Conservation (phyloP, 2,329 filamentous ascomycete genomes). For the Xylariaceae sp. region DNA sequence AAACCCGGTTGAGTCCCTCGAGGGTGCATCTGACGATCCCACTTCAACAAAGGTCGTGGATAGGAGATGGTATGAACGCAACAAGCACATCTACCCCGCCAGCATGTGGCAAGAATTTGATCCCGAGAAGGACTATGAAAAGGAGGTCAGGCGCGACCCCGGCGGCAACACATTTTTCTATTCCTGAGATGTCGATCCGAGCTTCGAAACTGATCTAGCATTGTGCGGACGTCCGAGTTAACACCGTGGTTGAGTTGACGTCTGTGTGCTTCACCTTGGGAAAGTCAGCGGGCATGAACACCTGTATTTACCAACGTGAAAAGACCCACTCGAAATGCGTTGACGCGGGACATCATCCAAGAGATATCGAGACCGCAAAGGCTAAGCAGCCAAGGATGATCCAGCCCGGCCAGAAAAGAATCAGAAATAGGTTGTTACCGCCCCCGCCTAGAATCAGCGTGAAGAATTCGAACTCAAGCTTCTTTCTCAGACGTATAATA, state of each 20-base stretch:
- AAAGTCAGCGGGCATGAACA: too few species aligned
- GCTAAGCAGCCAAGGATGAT: constrained; percentile 41
- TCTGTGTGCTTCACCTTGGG: too few species aligned
- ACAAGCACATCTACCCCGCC: constrained; percentile 97
- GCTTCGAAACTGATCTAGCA: neutral
- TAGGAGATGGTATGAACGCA: constrained; percentile 92
- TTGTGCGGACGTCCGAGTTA: neutral
- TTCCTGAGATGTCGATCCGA: constrained; percentile 39
- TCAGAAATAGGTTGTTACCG: constrained; percentile 46
- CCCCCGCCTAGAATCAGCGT: constrained; percentile 49
- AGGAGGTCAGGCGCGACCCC: constrained; percentile 74
- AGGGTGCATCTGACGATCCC: constrained; percentile 77
- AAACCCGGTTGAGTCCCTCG: constrained; percentile 56
- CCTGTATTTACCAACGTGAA: too few species aligned
- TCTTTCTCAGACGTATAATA: constrained; percentile 39
- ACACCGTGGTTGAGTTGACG: neutral
- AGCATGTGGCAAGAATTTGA: constrained; percentile 96
- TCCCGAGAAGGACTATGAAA: constrained; percentile 79
- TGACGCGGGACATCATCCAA: constrained; percentile 27
- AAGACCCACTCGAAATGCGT: too few species aligned
- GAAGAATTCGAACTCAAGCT: constrained; percentile 51
- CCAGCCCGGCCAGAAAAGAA: constrained; percentile 60
- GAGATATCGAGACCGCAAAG: constrained; percentile 35
- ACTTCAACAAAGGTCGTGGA: constrained; percentile 90
- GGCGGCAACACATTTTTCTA: constrained; percentile 95